Base-by-base conservation (phyloP, 140 eudicot genomes). In the Ambrosia hybrid region DNA sequence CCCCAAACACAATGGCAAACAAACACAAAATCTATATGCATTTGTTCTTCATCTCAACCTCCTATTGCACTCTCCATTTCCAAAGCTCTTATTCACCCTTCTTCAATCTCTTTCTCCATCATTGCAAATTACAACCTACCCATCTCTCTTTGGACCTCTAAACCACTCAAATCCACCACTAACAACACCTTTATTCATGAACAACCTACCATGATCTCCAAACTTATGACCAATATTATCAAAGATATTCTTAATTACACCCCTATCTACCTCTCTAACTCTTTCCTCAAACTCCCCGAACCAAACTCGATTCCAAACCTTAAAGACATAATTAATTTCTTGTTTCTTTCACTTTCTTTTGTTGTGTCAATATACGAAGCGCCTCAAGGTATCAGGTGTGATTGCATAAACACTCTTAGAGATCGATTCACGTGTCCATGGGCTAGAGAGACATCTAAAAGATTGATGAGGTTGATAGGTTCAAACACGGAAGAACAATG, bases 301-400 rank as follows among this genome's bases (percentile, higher is more conserved):
- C 65, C 72, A 2, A 48, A 65, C 56, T 70, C 79, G 4, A 61
- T 70, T 0, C 51, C 77, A 26, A 46, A 80, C 80, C 73, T 80
- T 13, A 82, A 86, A 68, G 83, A 87, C 57, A 76, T 85, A 3
- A 78, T 89, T 73, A 92, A 92, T 61, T 72, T 87, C 77, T 57
- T 85, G 17, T 85, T 92, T 43, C 95, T 92, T 12, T 63, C 86
- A 3, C 88, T 92, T 2, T 60, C 84, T n/a, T 92, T 92, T 82
- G 33, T 92, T 53, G 75, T 92, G 2, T 89, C 95, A 63, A 81
- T 92, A 16, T 92, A 92, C 13, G 98, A 92, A 75, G 92, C 96
- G 51, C 98, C 98, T 4, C 49, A 70, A n/a, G 95, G 85, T 77
- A 64, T 92, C 4, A 80, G 98, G 10, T 57, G 74, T 0, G 60